Evolutionary conservation across 2,329 filamentous ascomycete genomes (phyloP), one percentile per base, ranked within the genome.

Genomic region (Pseudohalonectria lignicola): DNA sequence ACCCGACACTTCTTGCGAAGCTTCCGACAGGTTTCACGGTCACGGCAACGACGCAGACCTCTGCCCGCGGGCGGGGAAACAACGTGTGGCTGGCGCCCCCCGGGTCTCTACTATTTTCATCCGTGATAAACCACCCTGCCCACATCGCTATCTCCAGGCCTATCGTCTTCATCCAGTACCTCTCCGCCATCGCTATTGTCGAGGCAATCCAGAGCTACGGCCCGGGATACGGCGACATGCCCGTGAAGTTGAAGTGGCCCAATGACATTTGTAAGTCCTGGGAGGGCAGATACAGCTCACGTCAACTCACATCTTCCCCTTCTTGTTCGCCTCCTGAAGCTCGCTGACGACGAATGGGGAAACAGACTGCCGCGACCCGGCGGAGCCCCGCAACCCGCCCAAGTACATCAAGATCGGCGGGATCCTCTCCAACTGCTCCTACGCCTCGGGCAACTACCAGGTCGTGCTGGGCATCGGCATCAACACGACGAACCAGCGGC

Each of bases 21-120:
- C 69, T 96, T 0, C 86, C 88, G 0, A 79, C 74, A 0, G 92
- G 92, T n/a, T 87, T 94, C 54, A 94, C 88, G 0, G 69, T 86
- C 10, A 82, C 83, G 1, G 90, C 92, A 1, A 92, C 87, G 0
- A 86, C 82, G 0, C 90, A 96, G 57, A 69, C 95, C 6, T 85
- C 88, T 0, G 92, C 82, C 7, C 79, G 92, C 28, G 92, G 92
- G 7, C 81, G 92, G 9, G 92, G 92, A 4, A 79, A 74, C 23
- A 98, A 98, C 50, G 85, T 95, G 42, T 98, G 92, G 92, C 78
- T 98, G 4, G 86, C 88, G 0, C 92, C 92, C 1, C 75, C 84
- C 0, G 92, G 92, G 1, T 78, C 77, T 26, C 69, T 96, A 5
- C 82, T 95, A 55, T 92, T 94, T 62, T 94, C 86, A 9, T 86